Percentiles rank a stretch among this genome's conserved stretches.
Conservation (phyloP, 805 yeast species). For the Candida ulmi region DNA sequence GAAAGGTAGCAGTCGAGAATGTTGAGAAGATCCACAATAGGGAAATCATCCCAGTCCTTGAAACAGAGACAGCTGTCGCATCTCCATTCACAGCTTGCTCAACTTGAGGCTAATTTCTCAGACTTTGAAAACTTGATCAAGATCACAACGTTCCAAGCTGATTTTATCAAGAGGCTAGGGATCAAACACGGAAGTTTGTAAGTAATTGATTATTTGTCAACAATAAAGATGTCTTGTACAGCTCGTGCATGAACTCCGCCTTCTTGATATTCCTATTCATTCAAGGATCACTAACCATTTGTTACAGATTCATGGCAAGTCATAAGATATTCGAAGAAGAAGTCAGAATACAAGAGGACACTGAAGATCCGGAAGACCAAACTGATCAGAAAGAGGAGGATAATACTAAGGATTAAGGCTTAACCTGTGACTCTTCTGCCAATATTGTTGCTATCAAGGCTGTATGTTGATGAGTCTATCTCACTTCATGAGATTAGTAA, state of each 20-base stretch:
- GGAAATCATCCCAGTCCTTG: conserved; percentile 15
- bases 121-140: conserved; percentile 47
- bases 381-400: background rate
- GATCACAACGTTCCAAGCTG: conserved; percentile 47
- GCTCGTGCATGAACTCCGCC: no score
- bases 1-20: background rate
- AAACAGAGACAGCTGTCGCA: conserved; percentile 44
- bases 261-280: no score
- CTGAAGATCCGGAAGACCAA: conserved; percentile 2
- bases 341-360: conserved; percentile 14
- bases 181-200: conserved; percentile 50
- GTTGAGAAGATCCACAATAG: conserved; percentile 17
- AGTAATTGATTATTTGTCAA: no score
- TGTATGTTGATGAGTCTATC: no score
- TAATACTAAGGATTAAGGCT: background rate
- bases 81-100: conserved; percentile 46
- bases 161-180: conserved; percentile 47
- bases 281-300: background rate
- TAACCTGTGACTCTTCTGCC: no score
- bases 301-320: conserved; percentile 20
- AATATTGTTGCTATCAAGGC: no score
- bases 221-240: no score
- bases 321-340: conserved; percentile 25
- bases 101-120: conserved; percentile 48
- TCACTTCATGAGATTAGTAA: no score